phyloP scores from a whole-genome alignment of 176 grass and related monocot genomes.

The Aegilops tauschii region DNA sequence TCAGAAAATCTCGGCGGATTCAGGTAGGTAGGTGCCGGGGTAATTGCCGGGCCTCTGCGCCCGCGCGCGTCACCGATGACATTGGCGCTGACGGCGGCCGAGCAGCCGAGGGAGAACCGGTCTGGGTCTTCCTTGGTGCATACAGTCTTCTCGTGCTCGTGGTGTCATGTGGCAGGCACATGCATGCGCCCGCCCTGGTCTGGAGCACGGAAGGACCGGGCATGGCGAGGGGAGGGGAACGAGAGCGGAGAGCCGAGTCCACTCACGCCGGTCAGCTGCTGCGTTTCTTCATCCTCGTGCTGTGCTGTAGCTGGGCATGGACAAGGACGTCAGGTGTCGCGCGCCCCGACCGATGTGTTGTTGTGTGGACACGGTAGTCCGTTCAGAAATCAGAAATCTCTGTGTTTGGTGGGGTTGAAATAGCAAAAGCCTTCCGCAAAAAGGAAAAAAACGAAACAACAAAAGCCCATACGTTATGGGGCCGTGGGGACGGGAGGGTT shows the following conservation, averaged over 20 bases:
- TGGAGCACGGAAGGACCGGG: too few relatives aligned
- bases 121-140: neutral
- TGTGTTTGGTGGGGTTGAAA: too few relatives aligned
- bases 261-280: neutral
- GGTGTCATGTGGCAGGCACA: neutral
- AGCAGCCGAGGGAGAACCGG: neutral
- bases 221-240: too few relatives aligned
- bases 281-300: neutral
- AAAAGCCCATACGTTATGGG: too few relatives aligned
- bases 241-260: neutral
- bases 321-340: too few relatives aligned
- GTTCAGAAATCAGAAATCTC: too few relatives aligned
- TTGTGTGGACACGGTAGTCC: too few relatives aligned
- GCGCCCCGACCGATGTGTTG: too few relatives aligned
- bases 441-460: too few relatives aligned
- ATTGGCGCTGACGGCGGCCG: conserved; percentile 2
- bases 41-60: neutral
- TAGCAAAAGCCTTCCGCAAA: too few relatives aligned
- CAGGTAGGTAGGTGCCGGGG: neutral
- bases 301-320: too few relatives aligned
- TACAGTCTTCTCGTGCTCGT: neutral
- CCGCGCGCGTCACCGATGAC: conserved; percentile 14
- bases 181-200: neutral
- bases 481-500: too few relatives aligned
- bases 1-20: neutral